Evolutionary conservation across 192 early-diverging fungal species (phyloP).

Genomic region (Lobosporangium transversale): DNA sequence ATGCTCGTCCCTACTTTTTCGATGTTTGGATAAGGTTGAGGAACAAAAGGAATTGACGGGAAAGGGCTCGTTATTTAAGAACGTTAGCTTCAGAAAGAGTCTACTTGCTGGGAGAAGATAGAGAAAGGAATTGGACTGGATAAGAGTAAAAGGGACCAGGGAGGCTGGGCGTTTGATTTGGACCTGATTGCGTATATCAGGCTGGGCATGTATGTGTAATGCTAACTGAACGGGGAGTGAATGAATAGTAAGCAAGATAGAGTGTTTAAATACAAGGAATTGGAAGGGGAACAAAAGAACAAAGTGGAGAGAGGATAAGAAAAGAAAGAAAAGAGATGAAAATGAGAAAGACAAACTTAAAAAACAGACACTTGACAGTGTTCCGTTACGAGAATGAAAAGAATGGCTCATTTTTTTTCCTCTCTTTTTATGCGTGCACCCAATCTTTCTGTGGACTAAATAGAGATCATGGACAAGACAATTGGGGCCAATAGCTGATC

Average conservation of each 20-base stretch:
- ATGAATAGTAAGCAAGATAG: slow-evolving; percentile 1
- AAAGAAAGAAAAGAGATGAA: background rate
- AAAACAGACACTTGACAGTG: slow-evolving; percentile 7
- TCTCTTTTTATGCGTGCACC: no score
- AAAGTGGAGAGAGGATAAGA: background rate
- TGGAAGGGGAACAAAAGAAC: background rate
- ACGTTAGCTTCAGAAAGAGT: background rate
- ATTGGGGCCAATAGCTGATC: no score
- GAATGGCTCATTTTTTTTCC: background rate
- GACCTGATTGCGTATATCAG: background rate
- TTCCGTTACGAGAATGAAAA: background rate
- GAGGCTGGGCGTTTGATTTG: background rate
- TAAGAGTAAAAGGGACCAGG: background rate
- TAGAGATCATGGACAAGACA: no score
- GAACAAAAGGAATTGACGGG: background rate
- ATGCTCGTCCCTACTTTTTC: slow-evolving; percentile 1
- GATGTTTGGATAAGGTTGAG: background rate
- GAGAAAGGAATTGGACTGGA: background rate
- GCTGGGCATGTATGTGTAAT: background rate
- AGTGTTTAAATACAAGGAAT: background rate
- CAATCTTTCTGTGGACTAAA: no score
- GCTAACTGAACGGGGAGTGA: background rate
- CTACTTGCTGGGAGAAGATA: background rate
- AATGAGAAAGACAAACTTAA: slow-evolving; percentile 5
- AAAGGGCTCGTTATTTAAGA: background rate